These are phyloP conservation scores for Clitopilus passeckerianus DNA, from an alignment of 768 basidiomycete genomes.

Conservation along the genomic window DNA sequence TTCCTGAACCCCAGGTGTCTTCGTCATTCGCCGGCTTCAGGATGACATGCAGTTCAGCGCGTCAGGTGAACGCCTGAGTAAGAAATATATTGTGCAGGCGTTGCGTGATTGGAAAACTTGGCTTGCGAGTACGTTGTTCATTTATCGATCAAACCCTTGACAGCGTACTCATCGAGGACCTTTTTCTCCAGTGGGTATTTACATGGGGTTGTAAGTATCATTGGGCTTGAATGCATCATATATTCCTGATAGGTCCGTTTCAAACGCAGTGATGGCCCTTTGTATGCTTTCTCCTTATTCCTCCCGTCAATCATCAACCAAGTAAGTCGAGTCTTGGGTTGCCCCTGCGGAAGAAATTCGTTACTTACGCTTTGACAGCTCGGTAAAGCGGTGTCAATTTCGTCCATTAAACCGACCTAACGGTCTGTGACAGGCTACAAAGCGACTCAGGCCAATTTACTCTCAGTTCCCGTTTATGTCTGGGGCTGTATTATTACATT, in stretches of 20 bases:
- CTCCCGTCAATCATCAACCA: constrained; percentile 51
- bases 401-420: not conserved
- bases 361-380: not conserved
- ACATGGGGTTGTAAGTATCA: constrained; percentile 58
- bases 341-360: not conserved
- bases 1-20: constrained; percentile 35
- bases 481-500: constrained; percentile 70
- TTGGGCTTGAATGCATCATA: not conserved
- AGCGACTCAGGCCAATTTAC: constrained; percentile 64
- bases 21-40: constrained; percentile 60
- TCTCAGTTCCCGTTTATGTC: constrained; percentile 74
- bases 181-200: constrained; percentile 50
- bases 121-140: constrained; percentile 47
- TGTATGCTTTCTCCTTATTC: constrained; percentile 51
- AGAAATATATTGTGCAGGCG: constrained; percentile 53
- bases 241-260: not conserved
- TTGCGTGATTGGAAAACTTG: constrained; percentile 72
- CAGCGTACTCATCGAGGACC: not conserved
- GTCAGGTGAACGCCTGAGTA: constrained; percentile 50
- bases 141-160: not conserved
- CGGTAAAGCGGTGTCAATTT: not conserved
- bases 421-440: constrained; percentile 36
- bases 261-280: constrained; percentile 43
- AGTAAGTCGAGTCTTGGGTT: constrained; percentile 27
- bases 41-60: constrained; percentile 65